These are phyloP conservation scores for Penicillium turbatum DNA, from an alignment of 495 filamentous ascomycete species.

Conservation along the genomic window DNA sequence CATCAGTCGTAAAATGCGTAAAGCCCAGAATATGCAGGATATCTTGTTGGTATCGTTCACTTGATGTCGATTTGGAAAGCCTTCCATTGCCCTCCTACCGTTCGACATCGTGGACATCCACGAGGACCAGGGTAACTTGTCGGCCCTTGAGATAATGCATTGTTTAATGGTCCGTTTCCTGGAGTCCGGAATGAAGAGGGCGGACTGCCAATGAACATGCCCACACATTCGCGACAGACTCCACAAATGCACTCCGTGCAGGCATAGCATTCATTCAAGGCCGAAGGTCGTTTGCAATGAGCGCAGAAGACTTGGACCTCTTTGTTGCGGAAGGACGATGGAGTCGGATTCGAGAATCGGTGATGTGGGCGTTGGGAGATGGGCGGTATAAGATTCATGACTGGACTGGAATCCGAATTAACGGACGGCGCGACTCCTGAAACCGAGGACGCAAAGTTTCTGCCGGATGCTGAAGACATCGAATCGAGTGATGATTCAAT, in stretches of 20 bases:
- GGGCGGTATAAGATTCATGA: conserved; percentile 39
- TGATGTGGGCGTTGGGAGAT: conserved; percentile 42
- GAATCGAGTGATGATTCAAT: conserved; percentile 69
- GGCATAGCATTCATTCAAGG: conserved; percentile 76
- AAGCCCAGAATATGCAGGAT: conserved; percentile 21
- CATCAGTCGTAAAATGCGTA: conserved; percentile 43
- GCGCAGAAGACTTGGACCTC: conserved; percentile 86
- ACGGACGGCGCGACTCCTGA: conserved; percentile 42
- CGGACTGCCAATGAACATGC: conserved; percentile 60
- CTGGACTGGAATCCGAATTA: conserved; percentile 50
- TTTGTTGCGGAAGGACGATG: conserved; percentile 40
- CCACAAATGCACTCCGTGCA: conserved; percentile 95
- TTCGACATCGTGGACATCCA: conserved; percentile 50
- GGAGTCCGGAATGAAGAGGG: conserved; percentile 35
- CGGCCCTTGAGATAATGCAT: conserved; percentile 27
- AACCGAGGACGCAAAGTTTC: conserved; percentile 62
- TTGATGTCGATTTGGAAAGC: conserved; percentile 52
- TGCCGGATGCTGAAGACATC: conserved; percentile 46
- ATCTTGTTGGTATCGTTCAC: conserved; percentile 23
- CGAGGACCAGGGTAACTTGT: conserved; percentile 41
- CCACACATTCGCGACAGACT: conserved; percentile 79
- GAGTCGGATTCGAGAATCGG: conserved; percentile 47
- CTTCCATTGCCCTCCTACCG: conserved; percentile 50
- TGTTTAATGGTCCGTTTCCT: conserved; percentile 33
- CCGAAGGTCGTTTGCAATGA: conserved; percentile 66